phyloP scores from a whole-genome alignment of 305 asterid species.

The Fraxinus sp. region DNA sequence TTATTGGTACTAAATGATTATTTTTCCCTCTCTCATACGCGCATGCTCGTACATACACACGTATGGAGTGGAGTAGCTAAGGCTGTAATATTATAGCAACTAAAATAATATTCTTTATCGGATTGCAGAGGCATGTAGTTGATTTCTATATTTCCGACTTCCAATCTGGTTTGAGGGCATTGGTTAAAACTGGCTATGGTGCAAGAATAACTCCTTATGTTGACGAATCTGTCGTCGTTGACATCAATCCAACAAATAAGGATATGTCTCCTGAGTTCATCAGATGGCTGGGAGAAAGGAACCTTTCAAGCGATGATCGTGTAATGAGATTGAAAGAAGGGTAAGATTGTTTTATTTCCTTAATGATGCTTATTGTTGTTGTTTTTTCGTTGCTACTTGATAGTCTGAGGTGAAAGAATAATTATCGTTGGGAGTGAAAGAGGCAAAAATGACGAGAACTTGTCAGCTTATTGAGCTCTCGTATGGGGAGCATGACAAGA shows the following conservation, averaged over 20 bases:
- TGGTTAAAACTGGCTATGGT: constrained; percentile 55
- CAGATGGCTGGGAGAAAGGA: constrained; percentile 65
- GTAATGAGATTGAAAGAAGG: constrained; percentile 79
- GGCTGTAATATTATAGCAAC: not conserved
- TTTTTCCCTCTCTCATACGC: not conserved
- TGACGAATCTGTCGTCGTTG: constrained; percentile 59
- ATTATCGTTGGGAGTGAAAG: not conserved
- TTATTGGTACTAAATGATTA: not conserved
- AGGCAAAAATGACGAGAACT: not conserved
- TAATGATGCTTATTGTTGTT: not conserved
- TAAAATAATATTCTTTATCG: not conserved
- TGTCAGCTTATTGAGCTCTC: not conserved
- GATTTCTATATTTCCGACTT: constrained; percentile 83
- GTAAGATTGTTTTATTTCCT: constrained; percentile 33
- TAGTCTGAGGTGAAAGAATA: not conserved
- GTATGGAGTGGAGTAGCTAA: not conserved
- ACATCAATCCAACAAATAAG: constrained; percentile 50
- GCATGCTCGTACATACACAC: not conserved
- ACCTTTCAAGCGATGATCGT: constrained; percentile 69
- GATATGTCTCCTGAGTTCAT: constrained; percentile 60
- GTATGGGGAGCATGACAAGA: not conserved
- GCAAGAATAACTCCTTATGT: constrained; percentile 75
- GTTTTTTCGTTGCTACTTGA: not conserved
- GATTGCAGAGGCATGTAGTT: constrained; percentile 66
- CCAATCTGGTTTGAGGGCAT: constrained; percentile 82